phyloP scores from a whole-genome alignment of 371 early-diverging fungal species.

The Syncephalastrum sp. region DNA sequence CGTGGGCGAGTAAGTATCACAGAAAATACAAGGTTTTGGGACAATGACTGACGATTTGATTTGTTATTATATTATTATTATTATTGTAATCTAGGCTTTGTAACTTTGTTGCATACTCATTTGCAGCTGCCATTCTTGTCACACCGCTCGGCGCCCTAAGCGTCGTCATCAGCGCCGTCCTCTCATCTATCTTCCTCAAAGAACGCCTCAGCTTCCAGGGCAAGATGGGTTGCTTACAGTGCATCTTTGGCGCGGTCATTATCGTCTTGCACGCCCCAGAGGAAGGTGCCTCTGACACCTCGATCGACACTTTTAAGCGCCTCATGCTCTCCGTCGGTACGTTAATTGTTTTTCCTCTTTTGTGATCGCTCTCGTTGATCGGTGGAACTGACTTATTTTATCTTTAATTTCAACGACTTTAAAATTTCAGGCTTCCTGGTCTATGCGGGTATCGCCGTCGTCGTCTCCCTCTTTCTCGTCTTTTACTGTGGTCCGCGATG shows the following conservation, averaged over 20 bases:
- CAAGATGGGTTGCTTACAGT: conserved; percentile 88
- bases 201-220: conserved; percentile 85
- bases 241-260: conserved; percentile 87
- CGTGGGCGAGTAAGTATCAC: conserved; percentile 60
- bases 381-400: background rate
- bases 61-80: too few species aligned
- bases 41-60: too few species aligned
- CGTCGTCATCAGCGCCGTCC: conserved; percentile 80
- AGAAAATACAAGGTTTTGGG: too few species aligned
- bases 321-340: conserved; percentile 75
- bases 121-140: conserved; percentile 90
- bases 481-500: conserved; percentile 81
- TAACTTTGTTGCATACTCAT: conserved; percentile 91
- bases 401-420: background rate
- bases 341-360: background rate
- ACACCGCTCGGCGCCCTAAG: conserved; percentile 91
- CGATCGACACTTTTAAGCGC: conserved; percentile 78
- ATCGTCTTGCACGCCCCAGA: conserved; percentile 94
- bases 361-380: background rate
- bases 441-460: conserved; percentile 72
- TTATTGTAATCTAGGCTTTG: conserved; percentile 33
- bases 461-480: conserved; percentile 60
- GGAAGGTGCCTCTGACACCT: conserved; percentile 69
- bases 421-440: conserved; percentile 67
- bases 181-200: conserved; percentile 88